phyloP scores from a whole-genome alignment of 2,329 filamentous ascomycete genomes.

The Fulvia fulva region DNA sequence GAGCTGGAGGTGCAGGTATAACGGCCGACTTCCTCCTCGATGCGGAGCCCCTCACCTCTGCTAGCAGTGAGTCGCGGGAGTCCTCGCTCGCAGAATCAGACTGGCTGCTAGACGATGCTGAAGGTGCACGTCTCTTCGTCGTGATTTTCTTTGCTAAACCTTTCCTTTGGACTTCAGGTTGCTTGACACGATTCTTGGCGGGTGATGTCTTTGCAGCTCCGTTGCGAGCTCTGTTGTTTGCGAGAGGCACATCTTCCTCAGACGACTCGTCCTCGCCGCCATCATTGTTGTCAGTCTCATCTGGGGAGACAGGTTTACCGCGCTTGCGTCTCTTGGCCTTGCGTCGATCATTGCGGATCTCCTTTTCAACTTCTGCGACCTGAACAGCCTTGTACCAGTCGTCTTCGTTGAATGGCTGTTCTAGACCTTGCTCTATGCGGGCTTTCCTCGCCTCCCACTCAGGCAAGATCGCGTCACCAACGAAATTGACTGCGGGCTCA shows the following conservation, averaged over 20 bases:
- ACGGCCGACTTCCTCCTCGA: background rate
- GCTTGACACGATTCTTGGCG: background rate
- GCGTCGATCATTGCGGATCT: constrained; percentile 17
- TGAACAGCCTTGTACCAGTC: constrained; percentile 19
- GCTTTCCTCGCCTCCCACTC: constrained; percentile 25
- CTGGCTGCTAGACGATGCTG: constrained; percentile 7
- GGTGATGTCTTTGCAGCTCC: background rate
- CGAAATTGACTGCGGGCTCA: constrained; percentile 27
- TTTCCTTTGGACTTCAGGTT: constrained; percentile 14
- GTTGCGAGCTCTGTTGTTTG: background rate
- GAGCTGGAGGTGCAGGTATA: background rate
- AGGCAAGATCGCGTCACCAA: constrained; percentile 10
- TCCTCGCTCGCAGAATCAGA: constrained; percentile 3
- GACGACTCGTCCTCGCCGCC: constrained; percentile 12
- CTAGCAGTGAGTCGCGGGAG: constrained; percentile 6
- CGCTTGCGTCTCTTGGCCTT: constrained; percentile 26
- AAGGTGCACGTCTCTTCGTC: background rate
- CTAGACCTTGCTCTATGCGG: constrained; percentile 13
- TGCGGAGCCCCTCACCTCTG: background rate
- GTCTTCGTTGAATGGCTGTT: constrained; percentile 23
- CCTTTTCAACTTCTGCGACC: constrained; percentile 6
- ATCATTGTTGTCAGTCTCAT: constrained; percentile 10
- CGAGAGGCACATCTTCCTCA: background rate
- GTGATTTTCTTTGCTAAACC: constrained; percentile 22
- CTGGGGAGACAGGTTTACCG: constrained; percentile 11